Evolutionary conservation across 1,284 basidiomycete species (phyloP).

Genomic region (Phaffia rhodozyma): DNA sequence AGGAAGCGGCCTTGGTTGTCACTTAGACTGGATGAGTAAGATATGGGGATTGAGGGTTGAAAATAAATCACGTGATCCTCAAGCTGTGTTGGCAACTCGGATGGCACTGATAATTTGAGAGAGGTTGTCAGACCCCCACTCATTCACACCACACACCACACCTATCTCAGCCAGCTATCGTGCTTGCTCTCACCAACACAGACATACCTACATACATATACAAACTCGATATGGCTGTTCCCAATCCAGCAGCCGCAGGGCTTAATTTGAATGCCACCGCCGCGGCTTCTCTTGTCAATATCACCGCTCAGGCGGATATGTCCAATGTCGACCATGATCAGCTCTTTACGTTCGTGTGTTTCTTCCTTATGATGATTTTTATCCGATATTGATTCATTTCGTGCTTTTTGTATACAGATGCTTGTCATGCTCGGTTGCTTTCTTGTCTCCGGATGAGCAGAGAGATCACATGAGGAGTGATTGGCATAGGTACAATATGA

Average conservation of each 20-base stretch:
- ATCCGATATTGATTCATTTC: conserved; percentile 23
- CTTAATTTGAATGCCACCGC: conserved; percentile 2
- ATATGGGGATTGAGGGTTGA: no score
- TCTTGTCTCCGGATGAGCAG: conserved; percentile 72
- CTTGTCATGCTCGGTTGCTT: conserved; percentile 83
- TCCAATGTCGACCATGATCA: background rate
- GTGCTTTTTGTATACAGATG: conserved; percentile 54
- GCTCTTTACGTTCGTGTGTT: background rate
- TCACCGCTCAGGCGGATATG: background rate
- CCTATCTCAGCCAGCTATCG: no score
- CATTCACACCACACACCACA: no score
- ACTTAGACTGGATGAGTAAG: no score
- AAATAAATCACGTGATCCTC: no score
- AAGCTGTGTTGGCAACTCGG: no score
- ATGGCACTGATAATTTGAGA: no score
- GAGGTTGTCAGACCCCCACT: no score
- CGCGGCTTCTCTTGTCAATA: background rate
- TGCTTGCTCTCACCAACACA: no score
- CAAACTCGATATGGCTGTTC: background rate
- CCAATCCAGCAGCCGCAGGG: background rate
- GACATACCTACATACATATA: no score
- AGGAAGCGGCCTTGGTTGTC: no score
- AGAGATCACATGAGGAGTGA: conserved; percentile 86
- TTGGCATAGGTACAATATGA: conserved; percentile 97
- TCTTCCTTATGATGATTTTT: no score